Evolutionary conservation across 805 yeast genomes (phyloP), one percentile per base, ranked within the genome.

Genomic region (Saccharomycopsis fibuligera): DNA sequence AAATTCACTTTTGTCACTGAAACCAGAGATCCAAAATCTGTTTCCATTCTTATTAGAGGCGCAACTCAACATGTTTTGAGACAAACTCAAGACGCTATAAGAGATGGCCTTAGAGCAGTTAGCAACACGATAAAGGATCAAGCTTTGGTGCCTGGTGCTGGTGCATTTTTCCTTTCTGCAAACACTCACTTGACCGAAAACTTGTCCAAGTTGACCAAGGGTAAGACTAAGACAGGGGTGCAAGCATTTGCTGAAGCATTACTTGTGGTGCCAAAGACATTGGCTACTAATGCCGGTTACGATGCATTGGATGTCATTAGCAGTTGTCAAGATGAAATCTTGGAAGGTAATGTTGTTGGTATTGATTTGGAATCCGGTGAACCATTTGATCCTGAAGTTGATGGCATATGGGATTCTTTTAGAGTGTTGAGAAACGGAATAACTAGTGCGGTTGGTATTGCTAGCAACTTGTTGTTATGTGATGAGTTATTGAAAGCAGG

Each of bases 401-500:
- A 87, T 62, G 99, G 99, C 53, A 79, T 93, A 50, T 93, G 96
- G 95, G 99, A 93, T 68, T 86, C 96, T 23, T 93, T 78, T 71
- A 75, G 99, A 57, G 99, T 93, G 35, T 70, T 93, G 52, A 81
- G 99, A 70, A 93, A 93, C 64, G 96, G 96, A 8, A 73, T 93
- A 47, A 80, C 89, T 44, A 82, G 95, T 41, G 96, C 98, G 35
- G 84, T 95, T 1, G 96, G 96, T 47, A 93, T 93, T 60, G 91
- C 99, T 1, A 82, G 93, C 55, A 93, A 93, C 64, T 70, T 93
- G 60, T 75, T 93, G 56, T 73, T 93, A 54, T 93, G 99, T 72
- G 99, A 93, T 69, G 99, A 93, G 69, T 74, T 93, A 56, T 75
- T 93, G 62, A 89, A 91, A 70, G 99, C 99, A 2, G 99, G 99